Percentiles rank a stretch among this genome's conserved stretches.
These are phyloP conservation scores for Lentinula aciculospora DNA, from an alignment of 768 basidiomycete genomes.

Conservation along the genomic window DNA sequence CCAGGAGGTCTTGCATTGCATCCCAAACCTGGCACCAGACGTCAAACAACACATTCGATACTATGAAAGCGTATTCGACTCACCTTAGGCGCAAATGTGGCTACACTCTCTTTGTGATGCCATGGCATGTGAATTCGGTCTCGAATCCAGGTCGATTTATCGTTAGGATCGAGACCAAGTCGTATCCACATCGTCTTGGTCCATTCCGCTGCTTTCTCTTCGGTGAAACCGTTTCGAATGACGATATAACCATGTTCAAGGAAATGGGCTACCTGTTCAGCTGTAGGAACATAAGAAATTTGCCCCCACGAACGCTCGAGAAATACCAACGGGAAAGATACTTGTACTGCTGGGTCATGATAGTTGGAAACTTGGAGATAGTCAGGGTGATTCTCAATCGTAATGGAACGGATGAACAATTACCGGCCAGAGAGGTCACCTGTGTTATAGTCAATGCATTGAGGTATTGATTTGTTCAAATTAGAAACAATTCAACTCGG, in stretches of 20 bases:
- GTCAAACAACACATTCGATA: neutral
- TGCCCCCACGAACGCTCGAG: neutral
- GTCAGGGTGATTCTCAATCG: neutral
- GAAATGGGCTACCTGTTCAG: slow-evolving; percentile 47
- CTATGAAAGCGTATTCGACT: neutral
- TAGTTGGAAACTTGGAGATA: slow-evolving; percentile 1
- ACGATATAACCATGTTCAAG: slow-evolving; percentile 50
- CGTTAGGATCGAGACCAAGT: slow-evolving; percentile 44
- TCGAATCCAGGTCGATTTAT: slow-evolving; percentile 49
- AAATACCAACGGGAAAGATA: slow-evolving; percentile 29
- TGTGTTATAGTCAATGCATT: neutral
- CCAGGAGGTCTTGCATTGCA: slow-evolving; percentile 55
- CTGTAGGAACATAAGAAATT: slow-evolving; percentile 16
- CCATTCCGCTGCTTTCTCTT: slow-evolving; percentile 44
- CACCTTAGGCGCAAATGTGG: slow-evolving; percentile 48
- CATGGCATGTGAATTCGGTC: slow-evolving; percentile 55
- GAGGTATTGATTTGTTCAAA: neutral
- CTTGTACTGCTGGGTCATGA: slow-evolving; percentile 25
- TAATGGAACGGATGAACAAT: neutral
- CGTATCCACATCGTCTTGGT: slow-evolving; percentile 47
- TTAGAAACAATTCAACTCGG: neutral
- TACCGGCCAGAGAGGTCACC: slow-evolving; percentile 2
- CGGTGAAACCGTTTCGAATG: slow-evolving; percentile 47
- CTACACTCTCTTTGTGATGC: slow-evolving; percentile 39
- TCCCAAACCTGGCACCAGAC: slow-evolving; percentile 40